Percentiles rank a stretch among this genome's conserved stretches.
Conservation (phyloP, 345 rosid genomes). For the Sonneratia alba region DNA sequence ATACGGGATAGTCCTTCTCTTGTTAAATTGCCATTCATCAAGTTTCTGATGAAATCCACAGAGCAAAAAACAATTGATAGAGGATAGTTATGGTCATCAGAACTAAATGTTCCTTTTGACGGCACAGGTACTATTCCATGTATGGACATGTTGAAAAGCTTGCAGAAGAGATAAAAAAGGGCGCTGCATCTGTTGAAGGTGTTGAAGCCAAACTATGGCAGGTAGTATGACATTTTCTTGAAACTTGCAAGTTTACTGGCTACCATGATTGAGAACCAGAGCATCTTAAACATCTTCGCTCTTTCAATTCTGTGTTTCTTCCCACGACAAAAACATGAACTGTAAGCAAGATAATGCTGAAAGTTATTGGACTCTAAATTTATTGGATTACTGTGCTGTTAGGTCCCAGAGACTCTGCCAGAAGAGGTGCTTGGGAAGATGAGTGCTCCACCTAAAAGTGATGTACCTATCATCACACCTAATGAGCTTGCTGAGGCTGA, state of each 20-base stretch:
- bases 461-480: slow-evolving; percentile 65
- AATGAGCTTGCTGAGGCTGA: slow-evolving; percentile 74
- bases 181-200: slow-evolving; percentile 83
- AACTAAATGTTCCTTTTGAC: slow-evolving; percentile 8
- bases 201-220: slow-evolving; percentile 87
- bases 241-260: background rate
- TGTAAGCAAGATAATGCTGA: background rate
- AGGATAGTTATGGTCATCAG: slow-evolving; percentile 1
- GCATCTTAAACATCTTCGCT: background rate
- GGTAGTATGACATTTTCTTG: slow-evolving; percentile 15
- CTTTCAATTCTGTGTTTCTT: background rate
- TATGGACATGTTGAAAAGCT: slow-evolving; percentile 86
- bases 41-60: background rate
- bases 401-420: slow-evolving; percentile 86
- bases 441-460: slow-evolving; percentile 83
- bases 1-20: background rate
- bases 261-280: background rate
- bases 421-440: slow-evolving; percentile 75
- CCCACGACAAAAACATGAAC: background rate
- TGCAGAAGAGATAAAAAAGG: slow-evolving; percentile 83
- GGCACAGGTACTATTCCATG: slow-evolving; percentile 82
- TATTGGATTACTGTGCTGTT: slow-evolving; percentile 2
- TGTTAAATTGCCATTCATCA: background rate
- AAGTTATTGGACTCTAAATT: background rate
- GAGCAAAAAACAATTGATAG: background rate